phyloP scores from a whole-genome alignment of 805 yeast species.

The Hanseniaspora meyeri region DNA sequence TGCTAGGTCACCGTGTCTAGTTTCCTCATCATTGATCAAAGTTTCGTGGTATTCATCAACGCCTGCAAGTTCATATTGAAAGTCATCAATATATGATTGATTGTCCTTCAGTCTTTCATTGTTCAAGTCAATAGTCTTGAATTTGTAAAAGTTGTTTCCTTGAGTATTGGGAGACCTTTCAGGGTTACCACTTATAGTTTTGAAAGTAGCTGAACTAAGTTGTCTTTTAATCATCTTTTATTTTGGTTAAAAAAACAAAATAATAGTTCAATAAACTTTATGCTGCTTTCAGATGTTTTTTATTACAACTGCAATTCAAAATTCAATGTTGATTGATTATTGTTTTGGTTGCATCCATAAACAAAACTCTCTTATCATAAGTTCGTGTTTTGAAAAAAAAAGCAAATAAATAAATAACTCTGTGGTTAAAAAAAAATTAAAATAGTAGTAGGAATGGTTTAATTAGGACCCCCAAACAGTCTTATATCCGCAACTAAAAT shows the following conservation, averaged over 20 bases:
- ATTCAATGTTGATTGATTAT: no score
- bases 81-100: constrained; percentile 9
- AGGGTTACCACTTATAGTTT: constrained; percentile 12
- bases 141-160: constrained; percentile 12
- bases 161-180: constrained; percentile 10
- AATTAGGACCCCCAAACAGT: no score
- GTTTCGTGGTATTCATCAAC: constrained; percentile 13
- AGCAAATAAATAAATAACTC: no score
- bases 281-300: no score
- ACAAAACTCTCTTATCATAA: no score
- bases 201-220: constrained; percentile 10
- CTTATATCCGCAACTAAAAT: background rate
- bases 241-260: background rate
- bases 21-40: constrained; percentile 5
- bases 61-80: constrained; percentile 8
- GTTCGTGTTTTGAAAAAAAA: no score
- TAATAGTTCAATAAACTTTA: no score
- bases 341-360: no score
- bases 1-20: background rate
- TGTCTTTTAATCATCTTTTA: constrained; percentile 7
- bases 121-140: constrained; percentile 12
- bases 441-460: no score
- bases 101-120: constrained; percentile 13
- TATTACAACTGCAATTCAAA: no score
- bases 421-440: no score